phyloP scores from a whole-genome alignment of 768 basidiomycete genomes.

The Leucogyrophana mollusca region DNA sequence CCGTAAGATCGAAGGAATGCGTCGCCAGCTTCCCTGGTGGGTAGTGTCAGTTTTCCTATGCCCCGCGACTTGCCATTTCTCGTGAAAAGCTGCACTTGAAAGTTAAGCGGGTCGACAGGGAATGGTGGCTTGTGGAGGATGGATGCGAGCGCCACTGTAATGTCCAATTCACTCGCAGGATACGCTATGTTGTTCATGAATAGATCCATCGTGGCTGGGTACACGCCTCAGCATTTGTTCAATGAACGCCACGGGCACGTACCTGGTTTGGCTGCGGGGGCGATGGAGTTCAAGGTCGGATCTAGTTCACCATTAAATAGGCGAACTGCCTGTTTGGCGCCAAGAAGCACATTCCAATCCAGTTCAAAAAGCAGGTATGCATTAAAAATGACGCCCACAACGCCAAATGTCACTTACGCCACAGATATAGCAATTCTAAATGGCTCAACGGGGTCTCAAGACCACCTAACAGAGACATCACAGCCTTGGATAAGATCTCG shows the following conservation, averaged over 20 bases:
- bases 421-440: no score
- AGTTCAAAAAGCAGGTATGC: not conserved
- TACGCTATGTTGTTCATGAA: slow-evolving; percentile 30
- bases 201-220: slow-evolving; percentile 30
- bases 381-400: not conserved
- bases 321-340: no score
- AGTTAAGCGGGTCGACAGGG: slow-evolving; percentile 26
- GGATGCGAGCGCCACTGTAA: slow-evolving; percentile 31
- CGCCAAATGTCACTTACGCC: not conserved
- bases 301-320: no score
- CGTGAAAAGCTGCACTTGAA: slow-evolving; percentile 31
- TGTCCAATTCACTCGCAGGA: slow-evolving; percentile 28
- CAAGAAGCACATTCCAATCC: no score
- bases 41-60: slow-evolving; percentile 31
- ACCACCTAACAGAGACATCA: not conserved
- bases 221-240: slow-evolving; percentile 1
- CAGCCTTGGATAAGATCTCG: slow-evolving; percentile 2
- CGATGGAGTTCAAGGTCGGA: no score
- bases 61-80: slow-evolving; percentile 15
- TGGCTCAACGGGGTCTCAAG: no score
- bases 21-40: slow-evolving; percentile 14
- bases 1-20: slow-evolving; percentile 29
- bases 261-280: no score
- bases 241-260: not conserved
- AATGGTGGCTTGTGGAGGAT: slow-evolving; percentile 34